Evolutionary conservation across 768 basidiomycete genomes (phyloP), one percentile per base, ranked within the genome.

Genomic region (Lactifluus echinatus): DNA sequence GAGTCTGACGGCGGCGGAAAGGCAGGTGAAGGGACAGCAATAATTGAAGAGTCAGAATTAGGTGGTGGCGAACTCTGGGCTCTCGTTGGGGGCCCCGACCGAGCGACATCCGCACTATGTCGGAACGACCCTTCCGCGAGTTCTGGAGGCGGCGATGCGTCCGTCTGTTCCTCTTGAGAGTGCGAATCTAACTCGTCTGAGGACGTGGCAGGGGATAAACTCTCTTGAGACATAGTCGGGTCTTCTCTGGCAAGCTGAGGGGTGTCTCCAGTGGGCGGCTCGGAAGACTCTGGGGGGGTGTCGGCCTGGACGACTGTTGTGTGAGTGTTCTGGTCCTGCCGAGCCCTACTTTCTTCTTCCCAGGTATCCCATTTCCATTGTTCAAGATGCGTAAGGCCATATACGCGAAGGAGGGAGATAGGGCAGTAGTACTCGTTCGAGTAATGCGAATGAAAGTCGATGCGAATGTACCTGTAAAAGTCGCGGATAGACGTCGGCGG

Each of bases 341-440:
- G 78, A 1, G 74, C 75, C 37, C 69, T 74, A 61, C 85, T 86
- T 66, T 88, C 85, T 3, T 75, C 78, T 63, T 87, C 82, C 88
- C 89, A 92, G 6, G 75, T 75, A 48, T 91, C 89, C 87, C 91
- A 89, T 64, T 95, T 94, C 83, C 89, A 98, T 65, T 93, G 83
- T 60, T 98, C 94, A 61, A 98, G 83, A 72, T 98, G 93, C 1
- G 93, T 97, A 53, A 95, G 82, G 5, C 96, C 96, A 60, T 93
- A 98, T 1, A 96, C 93, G 28, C 93, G 85, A 17, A 98, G 78
- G 0, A 97, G 80, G 0, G 90, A 93, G 17, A 98, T 77, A 0
- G 96, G 96, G 66, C 96, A 99, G 68, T 93, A 98, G 72, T 87
- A 98, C 70, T 99, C 96, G 65, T 82, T 87, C 19, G 93, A 90